Conservation (phyloP, 768 basidiomycete genomes). For the Trametes villosa region DNA sequence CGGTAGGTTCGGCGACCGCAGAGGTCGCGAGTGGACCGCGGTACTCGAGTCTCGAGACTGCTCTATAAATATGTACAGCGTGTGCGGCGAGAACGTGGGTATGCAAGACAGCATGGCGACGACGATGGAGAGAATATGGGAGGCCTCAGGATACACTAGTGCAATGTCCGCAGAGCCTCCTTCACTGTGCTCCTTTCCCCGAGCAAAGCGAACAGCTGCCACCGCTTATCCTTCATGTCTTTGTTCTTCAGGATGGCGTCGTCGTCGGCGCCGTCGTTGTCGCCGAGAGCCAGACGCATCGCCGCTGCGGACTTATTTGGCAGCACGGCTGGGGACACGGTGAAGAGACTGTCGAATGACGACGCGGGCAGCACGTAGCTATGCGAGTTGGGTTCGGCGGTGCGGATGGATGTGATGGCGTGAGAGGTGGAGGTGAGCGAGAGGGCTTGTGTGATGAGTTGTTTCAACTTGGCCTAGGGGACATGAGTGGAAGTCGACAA, state of each 20-base stretch:
- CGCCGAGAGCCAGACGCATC: constrained; percentile 65
- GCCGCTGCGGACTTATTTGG: constrained; percentile 81
- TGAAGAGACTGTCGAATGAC: constrained; percentile 79
- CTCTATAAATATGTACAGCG: not conserved
- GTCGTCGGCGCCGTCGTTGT: constrained; percentile 55
- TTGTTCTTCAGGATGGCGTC: constrained; percentile 55
- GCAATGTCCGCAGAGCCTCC: constrained; percentile 52
- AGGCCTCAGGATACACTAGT: constrained; percentile 24
- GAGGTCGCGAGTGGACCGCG: not conserved
- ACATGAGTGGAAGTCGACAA: not conserved
- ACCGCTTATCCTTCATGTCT: constrained; percentile 69
- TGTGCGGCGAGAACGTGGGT: not conserved
- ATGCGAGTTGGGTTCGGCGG: constrained; percentile 48
- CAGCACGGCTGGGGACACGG: constrained; percentile 74
- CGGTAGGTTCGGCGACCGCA: constrained; percentile 5
- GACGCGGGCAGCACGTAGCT: constrained; percentile 59
- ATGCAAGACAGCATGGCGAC: not conserved
- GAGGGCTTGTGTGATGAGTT: constrained; percentile 79
- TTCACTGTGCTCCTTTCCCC: constrained; percentile 74
- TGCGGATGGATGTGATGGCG: constrained; percentile 74
- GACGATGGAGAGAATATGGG: not conserved
- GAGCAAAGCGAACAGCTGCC: constrained; percentile 79
- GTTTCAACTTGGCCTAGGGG: constrained; percentile 76
- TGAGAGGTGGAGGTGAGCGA: constrained; percentile 77
- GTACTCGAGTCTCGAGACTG: not conserved